phyloP scores from a whole-genome alignment of 2,329 filamentous ascomycete genomes.

The Claviceps africana region DNA sequence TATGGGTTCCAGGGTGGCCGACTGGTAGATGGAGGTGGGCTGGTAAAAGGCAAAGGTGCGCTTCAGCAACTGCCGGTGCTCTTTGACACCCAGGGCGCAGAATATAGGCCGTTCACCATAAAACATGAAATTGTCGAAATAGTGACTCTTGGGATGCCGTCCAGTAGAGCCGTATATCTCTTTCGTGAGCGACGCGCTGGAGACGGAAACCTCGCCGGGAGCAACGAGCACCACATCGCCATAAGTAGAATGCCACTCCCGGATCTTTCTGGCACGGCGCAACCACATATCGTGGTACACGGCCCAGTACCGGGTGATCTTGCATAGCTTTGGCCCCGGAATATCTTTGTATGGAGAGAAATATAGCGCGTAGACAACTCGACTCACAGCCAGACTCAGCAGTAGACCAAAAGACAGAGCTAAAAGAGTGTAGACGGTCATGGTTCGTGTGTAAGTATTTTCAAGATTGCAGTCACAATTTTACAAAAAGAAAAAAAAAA shows the following conservation, averaged over 20 bases:
- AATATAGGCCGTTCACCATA: constrained; percentile 4
- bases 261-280: not conserved
- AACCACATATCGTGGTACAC: constrained; percentile 4
- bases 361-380: constrained; percentile 2
- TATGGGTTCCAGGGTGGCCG: not conserved
- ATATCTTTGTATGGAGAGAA: constrained; percentile 1
- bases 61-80: constrained; percentile 4
- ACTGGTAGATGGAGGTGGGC: constrained; percentile 1
- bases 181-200: not conserved
- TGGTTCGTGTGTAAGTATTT: not conserved
- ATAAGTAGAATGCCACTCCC: constrained; percentile 3
- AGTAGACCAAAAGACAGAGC: not conserved
- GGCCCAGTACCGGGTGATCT: constrained; percentile 3
- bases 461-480: not conserved
- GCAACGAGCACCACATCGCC: constrained; percentile 4
- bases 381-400: not conserved
- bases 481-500: too few species aligned
- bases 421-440: not conserved
- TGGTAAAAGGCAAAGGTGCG: constrained; percentile 4
- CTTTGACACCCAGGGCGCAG: constrained; percentile 1
- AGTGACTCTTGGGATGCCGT: constrained; percentile 4
- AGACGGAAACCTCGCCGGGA: constrained; percentile 4
- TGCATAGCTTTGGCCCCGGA: constrained; percentile 2
- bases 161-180: constrained; percentile 5
- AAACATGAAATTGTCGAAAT: constrained; percentile 3